Percentiles rank a stretch among this genome's conserved stretches.
phyloP scores from a whole-genome alignment of 2,329 filamentous ascomycete genomes.

The Helotiales sp. region DNA sequence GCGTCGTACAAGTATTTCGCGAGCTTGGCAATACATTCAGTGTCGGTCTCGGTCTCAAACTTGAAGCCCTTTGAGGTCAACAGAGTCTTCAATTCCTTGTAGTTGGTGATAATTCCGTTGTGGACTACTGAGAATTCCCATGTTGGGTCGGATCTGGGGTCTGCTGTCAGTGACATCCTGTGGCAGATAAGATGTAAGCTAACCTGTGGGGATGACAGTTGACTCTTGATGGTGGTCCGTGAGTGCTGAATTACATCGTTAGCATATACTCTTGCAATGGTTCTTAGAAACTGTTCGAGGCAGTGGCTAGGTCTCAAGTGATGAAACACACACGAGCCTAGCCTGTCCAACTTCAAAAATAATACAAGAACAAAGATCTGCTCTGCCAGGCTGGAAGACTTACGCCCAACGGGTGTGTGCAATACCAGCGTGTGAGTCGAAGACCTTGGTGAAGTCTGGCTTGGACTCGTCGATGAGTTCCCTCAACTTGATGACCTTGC shows the following conservation, averaged over 20 bases:
- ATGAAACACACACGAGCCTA: not conserved
- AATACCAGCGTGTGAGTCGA: conserved; percentile 98
- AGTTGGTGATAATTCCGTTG: conserved; percentile 99
- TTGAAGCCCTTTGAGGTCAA: conserved; percentile 93
- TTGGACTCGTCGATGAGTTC: conserved; percentile 83
- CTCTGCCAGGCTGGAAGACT: not conserved
- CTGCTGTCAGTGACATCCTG: conserved; percentile 17
- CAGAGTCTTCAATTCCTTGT: conserved; percentile 97
- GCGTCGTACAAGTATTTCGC: conserved; percentile 97
- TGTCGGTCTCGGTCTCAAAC: conserved; percentile 99
- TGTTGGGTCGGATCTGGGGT: conserved; percentile 76
- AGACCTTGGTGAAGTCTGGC: conserved; percentile 86
- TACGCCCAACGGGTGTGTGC: conserved; percentile 94
- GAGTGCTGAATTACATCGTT: conserved; percentile 57
- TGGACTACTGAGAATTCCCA: conserved; percentile 98
- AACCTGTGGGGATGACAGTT: conserved; percentile 99
- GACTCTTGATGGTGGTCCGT: conserved; percentile 77
- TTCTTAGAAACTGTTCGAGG: not conserved
- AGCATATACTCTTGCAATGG: not conserved
- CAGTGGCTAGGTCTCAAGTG: not conserved
- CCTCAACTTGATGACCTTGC: conserved; percentile 97
- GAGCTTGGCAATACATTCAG: conserved; percentile 98
- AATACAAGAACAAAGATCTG: too few relatives aligned
- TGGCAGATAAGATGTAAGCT: conserved; percentile 31
- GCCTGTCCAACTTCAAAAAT: not conserved